Evolutionary conservation across 176 grass and related monocot species (phyloP), one percentile per base, ranked within the genome.

Genomic region (Puccinellia tenuiflora): DNA sequence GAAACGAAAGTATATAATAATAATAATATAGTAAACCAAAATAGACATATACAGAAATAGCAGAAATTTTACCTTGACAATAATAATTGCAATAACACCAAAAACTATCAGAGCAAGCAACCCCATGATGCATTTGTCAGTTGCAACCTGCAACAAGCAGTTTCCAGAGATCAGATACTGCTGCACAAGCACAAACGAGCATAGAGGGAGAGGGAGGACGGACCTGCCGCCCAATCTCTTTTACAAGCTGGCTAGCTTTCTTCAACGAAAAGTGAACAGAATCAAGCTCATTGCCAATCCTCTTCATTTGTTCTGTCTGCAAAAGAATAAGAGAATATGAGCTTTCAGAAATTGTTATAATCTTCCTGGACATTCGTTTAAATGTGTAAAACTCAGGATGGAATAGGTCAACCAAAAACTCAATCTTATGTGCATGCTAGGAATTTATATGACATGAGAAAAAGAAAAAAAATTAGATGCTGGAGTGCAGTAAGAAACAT

Each of bases 51-150:
- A 33, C 50, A 73, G 37, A 81, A 35, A 57, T 31, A 61, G 20
- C 78, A 57, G 52, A 82, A 17, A 85, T 34, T 47, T 61, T 93
- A 98, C 96, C 92, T 98, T 98, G 62, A 98, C 96, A 85, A 98
- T 43, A 52, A 98, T 93, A 37, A 98, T 89, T 53, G 91, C 89
- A 88, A 98, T 92, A 45, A 98, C 92, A 47, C 96, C 96, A 4
- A 77, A 51, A 66, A 98, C 96, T 10, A 98, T 95, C 18, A 98
- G 86, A 77, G 90, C 82, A 21, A 98, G 73, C 38, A 98, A 88
- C 34, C 72, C 73, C 96, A 95, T 98, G 48, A 98, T 98, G 79
- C 96, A 98, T 87, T 95, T 98, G 85, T 98, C 96, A 73, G 96
- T 98, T 26, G 96, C 96, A 24, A 98, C 96, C 92, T 98, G 84